These are phyloP conservation scores for Cylindrotheca fusiformis DNA, from an alignment of 108 stramenopile genomes.

Conservation along the genomic window DNA sequence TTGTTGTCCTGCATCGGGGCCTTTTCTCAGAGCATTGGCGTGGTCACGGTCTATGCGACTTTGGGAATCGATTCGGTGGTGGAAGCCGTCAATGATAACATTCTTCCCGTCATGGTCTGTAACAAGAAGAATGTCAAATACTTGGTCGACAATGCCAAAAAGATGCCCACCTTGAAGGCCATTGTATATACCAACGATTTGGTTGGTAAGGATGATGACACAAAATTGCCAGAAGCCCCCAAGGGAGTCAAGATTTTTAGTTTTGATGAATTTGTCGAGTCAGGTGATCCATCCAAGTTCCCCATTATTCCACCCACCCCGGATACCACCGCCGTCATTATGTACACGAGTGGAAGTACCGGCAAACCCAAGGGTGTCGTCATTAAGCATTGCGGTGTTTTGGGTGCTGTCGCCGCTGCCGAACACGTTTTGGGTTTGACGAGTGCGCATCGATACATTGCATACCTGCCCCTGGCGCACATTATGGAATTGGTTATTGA, in stretches of 20 bases:
- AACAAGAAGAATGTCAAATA: constrained; percentile 75
- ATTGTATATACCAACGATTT: constrained; percentile 70
- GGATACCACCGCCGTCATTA: too few relatives aligned
- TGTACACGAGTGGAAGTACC: too few relatives aligned
- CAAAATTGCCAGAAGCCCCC: background rate
- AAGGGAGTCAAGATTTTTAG: constrained; percentile 43
- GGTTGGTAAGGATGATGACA: too few relatives aligned
- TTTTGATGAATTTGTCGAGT: constrained; percentile 64
- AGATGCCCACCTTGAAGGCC: too few relatives aligned
- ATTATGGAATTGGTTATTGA: constrained; percentile 6
- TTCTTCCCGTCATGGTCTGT: too few relatives aligned
- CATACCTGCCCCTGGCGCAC: constrained; percentile 19
- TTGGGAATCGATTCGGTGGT: constrained; percentile 84
- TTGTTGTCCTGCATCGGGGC: too few relatives aligned
- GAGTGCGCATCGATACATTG: background rate
- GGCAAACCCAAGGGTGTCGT: constrained; percentile 96
- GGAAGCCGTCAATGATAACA: too few relatives aligned
- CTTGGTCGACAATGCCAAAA: constrained; percentile 44
- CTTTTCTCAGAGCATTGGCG: too few relatives aligned
- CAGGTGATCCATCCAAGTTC: too few relatives aligned
- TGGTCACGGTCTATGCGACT: too few relatives aligned
- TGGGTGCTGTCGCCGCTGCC: constrained; percentile 45
- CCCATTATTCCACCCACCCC: too few relatives aligned
- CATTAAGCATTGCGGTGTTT: constrained; percentile 76
- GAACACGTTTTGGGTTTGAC: background rate